Evolutionary conservation across 2,329 filamentous ascomycete species (phyloP).

Genomic region (Zymoseptoria pseudotritici): DNA sequence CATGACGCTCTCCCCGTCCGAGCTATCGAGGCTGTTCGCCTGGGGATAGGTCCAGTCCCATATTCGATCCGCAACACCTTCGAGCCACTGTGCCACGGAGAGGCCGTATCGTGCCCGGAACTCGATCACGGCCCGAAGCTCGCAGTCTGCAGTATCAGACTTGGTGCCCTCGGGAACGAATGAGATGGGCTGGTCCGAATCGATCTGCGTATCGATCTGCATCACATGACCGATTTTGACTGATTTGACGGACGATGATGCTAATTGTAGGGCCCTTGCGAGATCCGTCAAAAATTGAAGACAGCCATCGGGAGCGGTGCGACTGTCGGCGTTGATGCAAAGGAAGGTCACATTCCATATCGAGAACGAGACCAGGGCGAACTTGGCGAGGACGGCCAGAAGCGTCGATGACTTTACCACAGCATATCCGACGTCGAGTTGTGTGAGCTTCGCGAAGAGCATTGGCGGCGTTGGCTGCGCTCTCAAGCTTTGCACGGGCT

Average conservation of each 20-base stretch:
- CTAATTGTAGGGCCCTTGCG: neutral
- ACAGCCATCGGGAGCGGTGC: constrained; percentile 3
- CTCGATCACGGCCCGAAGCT: constrained; percentile 2
- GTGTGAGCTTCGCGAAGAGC: constrained; percentile 6
- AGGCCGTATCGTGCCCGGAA: neutral
- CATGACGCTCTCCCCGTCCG: neutral
- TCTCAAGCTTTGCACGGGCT: neutral
- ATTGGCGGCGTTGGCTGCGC: constrained; percentile 4
- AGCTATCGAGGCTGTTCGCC: neutral
- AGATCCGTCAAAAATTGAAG: constrained; percentile 5
- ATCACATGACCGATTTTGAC: constrained; percentile 5
- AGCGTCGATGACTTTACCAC: constrained; percentile 4
- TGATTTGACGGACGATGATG: constrained; percentile 1
- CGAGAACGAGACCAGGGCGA: constrained; percentile 16
- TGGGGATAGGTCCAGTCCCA: neutral
- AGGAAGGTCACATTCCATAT: constrained; percentile 16
- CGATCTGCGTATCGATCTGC: too few relatives aligned
- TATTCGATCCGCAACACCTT: neutral
- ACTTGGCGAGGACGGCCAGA: constrained; percentile 14
- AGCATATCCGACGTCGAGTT: constrained; percentile 17
- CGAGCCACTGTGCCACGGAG: neutral
- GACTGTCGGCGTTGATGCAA: neutral
- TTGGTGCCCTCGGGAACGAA: constrained; percentile 6
- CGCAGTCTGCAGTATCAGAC: neutral
- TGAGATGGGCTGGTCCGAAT: too few relatives aligned